Evolutionary conservation across 2,329 filamentous ascomycete species (phyloP).

Genomic region (Fusarium algeriense): DNA sequence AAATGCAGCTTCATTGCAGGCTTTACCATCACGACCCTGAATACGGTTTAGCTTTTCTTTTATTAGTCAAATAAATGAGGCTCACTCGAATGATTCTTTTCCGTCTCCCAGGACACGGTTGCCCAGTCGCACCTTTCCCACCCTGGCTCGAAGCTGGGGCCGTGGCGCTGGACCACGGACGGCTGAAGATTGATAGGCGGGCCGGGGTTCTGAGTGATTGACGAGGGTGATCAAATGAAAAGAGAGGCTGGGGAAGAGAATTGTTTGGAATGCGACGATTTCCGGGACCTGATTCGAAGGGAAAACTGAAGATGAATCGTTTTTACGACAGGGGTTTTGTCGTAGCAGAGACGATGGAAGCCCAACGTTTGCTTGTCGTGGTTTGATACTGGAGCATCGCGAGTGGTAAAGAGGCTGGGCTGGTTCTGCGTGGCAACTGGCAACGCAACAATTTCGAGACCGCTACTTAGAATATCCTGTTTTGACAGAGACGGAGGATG

Average conservation of each 20-base stretch:
- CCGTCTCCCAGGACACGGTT: slow-evolving; percentile 19
- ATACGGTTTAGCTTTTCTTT: background rate
- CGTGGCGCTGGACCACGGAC: slow-evolving; percentile 21
- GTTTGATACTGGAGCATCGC: slow-evolving; percentile 3
- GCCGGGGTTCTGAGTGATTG: slow-evolving; percentile 25
- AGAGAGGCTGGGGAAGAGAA: slow-evolving; percentile 21
- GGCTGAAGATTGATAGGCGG: slow-evolving; percentile 15
- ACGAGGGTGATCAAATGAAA: slow-evolving; percentile 9
- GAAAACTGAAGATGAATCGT: slow-evolving; percentile 14
- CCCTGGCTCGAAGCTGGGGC: slow-evolving; percentile 17
- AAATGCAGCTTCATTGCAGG: slow-evolving; percentile 9
- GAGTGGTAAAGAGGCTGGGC: background rate
- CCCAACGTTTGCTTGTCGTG: slow-evolving; percentile 7
- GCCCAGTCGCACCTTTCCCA: slow-evolving; percentile 18
- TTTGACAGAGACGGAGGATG: slow-evolving; percentile 17
- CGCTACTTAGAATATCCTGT: slow-evolving; percentile 26
- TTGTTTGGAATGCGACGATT: slow-evolving; percentile 15
- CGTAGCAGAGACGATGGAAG: slow-evolving; percentile 16
- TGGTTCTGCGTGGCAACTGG: slow-evolving; percentile 23
- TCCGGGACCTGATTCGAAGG: slow-evolving; percentile 18
- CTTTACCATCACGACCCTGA: background rate
- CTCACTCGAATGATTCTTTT: slow-evolving; percentile 29
- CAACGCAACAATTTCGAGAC: slow-evolving; percentile 25
- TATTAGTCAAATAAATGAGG: slow-evolving; percentile 23
- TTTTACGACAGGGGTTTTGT: background rate